Evolutionary conservation across 371 early-diverging fungal genomes (phyloP).

Genomic region (Lichtheimia corymbifera): DNA sequence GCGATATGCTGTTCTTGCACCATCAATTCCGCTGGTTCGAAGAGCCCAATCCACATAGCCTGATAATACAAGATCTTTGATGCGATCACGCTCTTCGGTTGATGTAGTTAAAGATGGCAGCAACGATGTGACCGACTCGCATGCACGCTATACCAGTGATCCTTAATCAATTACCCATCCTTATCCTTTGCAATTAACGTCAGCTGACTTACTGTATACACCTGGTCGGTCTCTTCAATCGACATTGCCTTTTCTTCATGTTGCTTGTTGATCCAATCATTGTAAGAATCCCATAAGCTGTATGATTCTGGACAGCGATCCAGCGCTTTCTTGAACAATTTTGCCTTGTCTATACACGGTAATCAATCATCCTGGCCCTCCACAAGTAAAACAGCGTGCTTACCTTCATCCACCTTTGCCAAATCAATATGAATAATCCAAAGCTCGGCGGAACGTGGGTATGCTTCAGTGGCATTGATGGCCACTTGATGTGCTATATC

Average conservation of each 20-base stretch:
- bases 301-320: slow-evolving; percentile 37
- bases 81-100: slow-evolving; percentile 41
- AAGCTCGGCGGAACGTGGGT: slow-evolving; percentile 40
- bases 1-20: slow-evolving; percentile 52
- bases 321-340: slow-evolving; percentile 36
- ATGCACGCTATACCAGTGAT: slow-evolving; percentile 33
- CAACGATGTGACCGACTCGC: slow-evolving; percentile 42
- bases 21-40: slow-evolving; percentile 48
- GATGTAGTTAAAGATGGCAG: slow-evolving; percentile 49
- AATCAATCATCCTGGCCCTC: too few species aligned
- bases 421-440: slow-evolving; percentile 42
- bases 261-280: slow-evolving; percentile 26
- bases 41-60: slow-evolving; percentile 54
- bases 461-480: slow-evolving; percentile 35
- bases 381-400: too few species aligned
- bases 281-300: slow-evolving; percentile 50
- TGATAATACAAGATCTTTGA: slow-evolving; percentile 47
- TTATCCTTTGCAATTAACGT: slow-evolving; percentile 5
- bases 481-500: slow-evolving; percentile 32
- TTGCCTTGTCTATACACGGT: background rate
- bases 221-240: slow-evolving; percentile 28
- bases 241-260: slow-evolving; percentile 11
- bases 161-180: slow-evolving; percentile 3
- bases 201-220: slow-evolving; percentile 26
- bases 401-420: slow-evolving; percentile 14